Evolutionary conservation across 1,139 yeast genomes (phyloP).

Genomic region (Taphrina populina): DNA sequence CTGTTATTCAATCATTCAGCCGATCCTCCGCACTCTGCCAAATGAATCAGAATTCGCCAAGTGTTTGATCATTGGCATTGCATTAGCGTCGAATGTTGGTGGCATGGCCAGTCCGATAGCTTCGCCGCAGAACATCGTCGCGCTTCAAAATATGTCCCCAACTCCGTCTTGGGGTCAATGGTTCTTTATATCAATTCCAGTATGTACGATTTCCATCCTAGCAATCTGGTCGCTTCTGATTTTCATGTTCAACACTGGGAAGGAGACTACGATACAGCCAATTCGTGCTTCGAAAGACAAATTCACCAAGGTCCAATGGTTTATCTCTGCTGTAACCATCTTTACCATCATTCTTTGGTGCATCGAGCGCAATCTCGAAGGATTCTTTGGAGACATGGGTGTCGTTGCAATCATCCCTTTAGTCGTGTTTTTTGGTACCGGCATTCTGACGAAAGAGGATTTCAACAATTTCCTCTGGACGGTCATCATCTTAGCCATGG

Average conservation of each 20-base stretch:
- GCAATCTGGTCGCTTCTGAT: slow-evolving; percentile 70
- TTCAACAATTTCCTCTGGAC: slow-evolving; percentile 94
- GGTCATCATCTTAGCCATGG: slow-evolving; percentile 90
- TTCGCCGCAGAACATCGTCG: slow-evolving; percentile 90
- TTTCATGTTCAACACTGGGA: slow-evolving; percentile 63
- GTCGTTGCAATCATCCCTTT: slow-evolving; percentile 82
- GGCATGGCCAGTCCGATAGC: slow-evolving; percentile 98
- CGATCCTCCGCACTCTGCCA: slow-evolving; percentile 77
- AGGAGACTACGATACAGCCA: slow-evolving; percentile 60
- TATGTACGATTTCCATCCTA: slow-evolving; percentile 60
- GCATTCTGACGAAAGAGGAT: slow-evolving; percentile 76
- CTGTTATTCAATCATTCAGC: slow-evolving; percentile 85
- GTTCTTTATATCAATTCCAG: slow-evolving; percentile 85
- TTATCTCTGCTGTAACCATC: slow-evolving; percentile 63
- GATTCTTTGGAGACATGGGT: slow-evolving; percentile 83
- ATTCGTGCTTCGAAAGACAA: slow-evolving; percentile 58
- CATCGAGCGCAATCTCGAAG: slow-evolving; percentile 64
- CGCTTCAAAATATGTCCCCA: slow-evolving; percentile 82
- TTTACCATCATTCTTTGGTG: slow-evolving; percentile 84
- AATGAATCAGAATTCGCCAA: slow-evolving; percentile 74
- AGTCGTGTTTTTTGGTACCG: slow-evolving; percentile 82
- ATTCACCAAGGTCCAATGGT: slow-evolving; percentile 71
- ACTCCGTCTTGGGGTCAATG: slow-evolving; percentile 93
- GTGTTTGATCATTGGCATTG: slow-evolving; percentile 83
- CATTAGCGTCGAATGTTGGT: slow-evolving; percentile 85